Conservation (phyloP, 345 rosid genomes). For the Eucalyptus guilfoylei region DNA sequence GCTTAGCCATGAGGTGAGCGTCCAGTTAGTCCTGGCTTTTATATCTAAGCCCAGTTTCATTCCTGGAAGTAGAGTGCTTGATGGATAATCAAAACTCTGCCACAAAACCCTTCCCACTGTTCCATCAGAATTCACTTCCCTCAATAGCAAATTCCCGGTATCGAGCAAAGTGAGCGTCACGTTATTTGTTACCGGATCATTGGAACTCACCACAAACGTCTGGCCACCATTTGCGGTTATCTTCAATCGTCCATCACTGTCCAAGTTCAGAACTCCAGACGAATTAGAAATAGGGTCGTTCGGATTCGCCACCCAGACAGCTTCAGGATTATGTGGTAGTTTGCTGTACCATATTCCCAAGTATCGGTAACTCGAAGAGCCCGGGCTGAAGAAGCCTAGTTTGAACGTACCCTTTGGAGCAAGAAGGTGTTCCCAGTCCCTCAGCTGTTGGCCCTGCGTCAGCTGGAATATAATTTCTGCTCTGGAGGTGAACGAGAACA, state of each 20-base stretch:
- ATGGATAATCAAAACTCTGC: constrained; percentile 64
- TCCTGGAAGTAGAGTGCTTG: constrained; percentile 38
- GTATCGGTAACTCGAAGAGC: constrained; percentile 30
- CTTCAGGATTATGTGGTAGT: constrained; percentile 14
- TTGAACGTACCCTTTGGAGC: constrained; percentile 26
- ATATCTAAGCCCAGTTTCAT: constrained; percentile 54
- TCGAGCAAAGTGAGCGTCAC: constrained; percentile 33
- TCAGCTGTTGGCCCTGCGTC: constrained; percentile 37
- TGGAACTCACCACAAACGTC: constrained; percentile 18
- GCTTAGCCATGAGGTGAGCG: constrained; percentile 38
- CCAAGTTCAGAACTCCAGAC: constrained; percentile 32
- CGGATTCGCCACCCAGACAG: constrained; percentile 52
- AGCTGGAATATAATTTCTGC: constrained; percentile 8
- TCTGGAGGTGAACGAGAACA: background rate
- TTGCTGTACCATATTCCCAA: constrained; percentile 38
- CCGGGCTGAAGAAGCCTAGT: constrained; percentile 55
- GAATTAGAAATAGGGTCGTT: constrained; percentile 27
- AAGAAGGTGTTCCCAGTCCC: constrained; percentile 46
- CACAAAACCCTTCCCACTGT: constrained; percentile 26
- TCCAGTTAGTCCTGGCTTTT: constrained; percentile 28
- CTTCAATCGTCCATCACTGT: constrained; percentile 30
- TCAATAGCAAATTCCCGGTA: constrained; percentile 37
- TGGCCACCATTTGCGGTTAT: constrained; percentile 13
- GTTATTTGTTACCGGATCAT: background rate
- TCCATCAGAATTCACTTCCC: constrained; percentile 6